Evolutionary conservation across 352 stramenopile genomes (phyloP).

Genomic region (Blastocystis sp.): DNA sequence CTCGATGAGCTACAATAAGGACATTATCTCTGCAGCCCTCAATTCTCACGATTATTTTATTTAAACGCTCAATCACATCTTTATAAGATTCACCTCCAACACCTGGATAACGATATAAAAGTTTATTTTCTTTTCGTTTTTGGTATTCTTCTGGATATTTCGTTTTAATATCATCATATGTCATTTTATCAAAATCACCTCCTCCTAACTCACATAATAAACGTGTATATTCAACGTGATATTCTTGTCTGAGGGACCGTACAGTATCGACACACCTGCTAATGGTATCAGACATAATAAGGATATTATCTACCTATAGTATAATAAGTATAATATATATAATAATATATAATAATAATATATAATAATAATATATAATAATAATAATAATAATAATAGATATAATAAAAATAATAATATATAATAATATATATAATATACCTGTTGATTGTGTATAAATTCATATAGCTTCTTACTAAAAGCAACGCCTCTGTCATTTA

Average conservation of each 20-base stretch:
- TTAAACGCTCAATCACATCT: slow-evolving; percentile 68
- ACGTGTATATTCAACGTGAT: slow-evolving; percentile 52
- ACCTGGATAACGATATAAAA: slow-evolving; percentile 64
- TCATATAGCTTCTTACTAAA: slow-evolving; percentile 58
- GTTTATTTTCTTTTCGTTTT: slow-evolving; percentile 62
- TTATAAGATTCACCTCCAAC: slow-evolving; percentile 72
- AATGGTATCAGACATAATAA: slow-evolving; percentile 27
- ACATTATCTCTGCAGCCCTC: slow-evolving; percentile 52
- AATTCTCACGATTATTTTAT: slow-evolving; percentile 71
- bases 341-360: neutral
- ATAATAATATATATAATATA: slow-evolving; percentile 44
- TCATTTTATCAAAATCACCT: slow-evolving; percentile 66
- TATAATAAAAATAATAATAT: no score
- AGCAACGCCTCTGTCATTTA: slow-evolving; percentile 55
- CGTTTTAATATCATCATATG: slow-evolving; percentile 56
- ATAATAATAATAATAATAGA: slow-evolving; percentile 53
- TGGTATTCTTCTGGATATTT: slow-evolving; percentile 64
- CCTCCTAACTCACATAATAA: slow-evolving; percentile 68
- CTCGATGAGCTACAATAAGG: slow-evolving; percentile 20
- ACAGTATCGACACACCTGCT: slow-evolving; percentile 21
- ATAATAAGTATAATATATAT: slow-evolving; percentile 35
- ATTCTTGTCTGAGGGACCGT: slow-evolving; percentile 33
- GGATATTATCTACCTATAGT: slow-evolving; percentile 4
- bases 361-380: slow-evolving; percentile 1
- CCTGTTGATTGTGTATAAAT: slow-evolving; percentile 60